A percentile compares a stretch with the other conserved stretches of the same genome.
These are phyloP conservation scores for Coemansia sp. DNA, from an alignment of 192 early-diverging fungal genomes.

Conservation along the genomic window DNA sequence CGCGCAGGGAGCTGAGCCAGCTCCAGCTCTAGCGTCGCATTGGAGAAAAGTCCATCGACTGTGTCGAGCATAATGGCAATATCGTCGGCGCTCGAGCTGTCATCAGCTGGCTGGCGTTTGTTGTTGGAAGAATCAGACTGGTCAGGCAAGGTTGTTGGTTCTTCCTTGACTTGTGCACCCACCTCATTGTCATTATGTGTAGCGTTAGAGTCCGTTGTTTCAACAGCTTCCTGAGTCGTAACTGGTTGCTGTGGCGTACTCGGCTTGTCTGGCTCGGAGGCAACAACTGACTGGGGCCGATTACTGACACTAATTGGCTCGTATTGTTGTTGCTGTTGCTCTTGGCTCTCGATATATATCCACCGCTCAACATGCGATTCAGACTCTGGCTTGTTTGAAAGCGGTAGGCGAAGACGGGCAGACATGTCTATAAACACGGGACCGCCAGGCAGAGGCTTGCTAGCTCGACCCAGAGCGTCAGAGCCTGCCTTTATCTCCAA, in stretches of 20 bases:
- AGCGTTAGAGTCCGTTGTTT: neutral
- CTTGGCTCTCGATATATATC: slow-evolving; percentile 30
- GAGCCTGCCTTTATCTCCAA: slow-evolving; percentile 29
- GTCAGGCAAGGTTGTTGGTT: neutral
- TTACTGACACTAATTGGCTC: neutral
- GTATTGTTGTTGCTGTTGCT: neutral
- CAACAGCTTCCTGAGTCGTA: neutral
- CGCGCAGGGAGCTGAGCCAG: slow-evolving; percentile 37
- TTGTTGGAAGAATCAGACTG: neutral
- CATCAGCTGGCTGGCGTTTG: neutral
- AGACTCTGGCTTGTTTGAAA: slow-evolving; percentile 35
- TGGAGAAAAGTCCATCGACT: slow-evolving; percentile 33
- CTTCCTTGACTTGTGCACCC: neutral
- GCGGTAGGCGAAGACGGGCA: slow-evolving; percentile 38
- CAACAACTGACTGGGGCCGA: neutral
- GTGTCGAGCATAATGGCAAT: slow-evolving; percentile 30
- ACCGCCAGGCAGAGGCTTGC: slow-evolving; percentile 33
- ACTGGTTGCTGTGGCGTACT: neutral
- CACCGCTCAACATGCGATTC: slow-evolving; percentile 26
- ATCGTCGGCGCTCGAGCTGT: slow-evolving; percentile 10
- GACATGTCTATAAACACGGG: slow-evolving; percentile 42
- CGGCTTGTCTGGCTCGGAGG: neutral
- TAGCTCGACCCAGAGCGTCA: slow-evolving; percentile 15
- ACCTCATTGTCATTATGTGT: neutral
- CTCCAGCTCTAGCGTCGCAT: slow-evolving; percentile 48